phyloP scores from a whole-genome alignment of 345 rosid species.

The Gossypium anomalum region DNA sequence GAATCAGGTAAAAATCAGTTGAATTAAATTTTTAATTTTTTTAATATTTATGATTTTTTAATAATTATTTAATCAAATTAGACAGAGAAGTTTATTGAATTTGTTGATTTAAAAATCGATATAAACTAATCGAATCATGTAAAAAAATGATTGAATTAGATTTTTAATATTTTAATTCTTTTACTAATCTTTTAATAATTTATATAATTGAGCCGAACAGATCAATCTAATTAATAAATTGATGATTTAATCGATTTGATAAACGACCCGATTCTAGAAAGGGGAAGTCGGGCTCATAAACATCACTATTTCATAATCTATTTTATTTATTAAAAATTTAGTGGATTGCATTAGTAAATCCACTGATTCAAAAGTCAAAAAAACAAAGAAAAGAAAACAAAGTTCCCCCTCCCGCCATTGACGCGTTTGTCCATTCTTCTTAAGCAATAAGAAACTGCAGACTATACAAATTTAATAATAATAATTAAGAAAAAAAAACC shows the following conservation, averaged over 20 bases:
- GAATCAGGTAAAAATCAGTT: rapidly evolving
- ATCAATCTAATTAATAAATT: too few relatives aligned
- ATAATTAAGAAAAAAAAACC: neutral
- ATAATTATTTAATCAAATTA: too few relatives aligned
- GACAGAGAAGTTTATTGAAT: rapidly evolving
- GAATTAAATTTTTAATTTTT: too few relatives aligned
- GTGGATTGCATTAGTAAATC: neutral
- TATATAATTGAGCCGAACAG: rapidly evolving
- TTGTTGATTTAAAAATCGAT: rapidly evolving
- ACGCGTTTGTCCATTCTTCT: neutral
- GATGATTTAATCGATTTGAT: rapidly evolving
- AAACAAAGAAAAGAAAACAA: neutral
- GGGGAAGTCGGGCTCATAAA: too few relatives aligned
- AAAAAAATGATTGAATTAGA: too few relatives aligned
- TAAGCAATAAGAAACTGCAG: neutral
- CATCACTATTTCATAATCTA: too few relatives aligned
- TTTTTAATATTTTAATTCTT: too few relatives aligned
- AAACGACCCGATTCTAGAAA: rapidly evolving
- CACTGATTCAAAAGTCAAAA: neutral
- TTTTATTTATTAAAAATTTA: neutral
- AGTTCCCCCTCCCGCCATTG: slow-evolving; percentile 5
- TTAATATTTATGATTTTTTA: too few relatives aligned
- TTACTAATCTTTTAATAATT: too few relatives aligned
- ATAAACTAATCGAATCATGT: too few relatives aligned
- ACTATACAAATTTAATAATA: neutral